A percentile compares a stretch with the other conserved stretches of the same genome.
Evolutionary conservation across 345 rosid genomes (phyloP).

Genomic region (Raphanus sativus): DNA sequence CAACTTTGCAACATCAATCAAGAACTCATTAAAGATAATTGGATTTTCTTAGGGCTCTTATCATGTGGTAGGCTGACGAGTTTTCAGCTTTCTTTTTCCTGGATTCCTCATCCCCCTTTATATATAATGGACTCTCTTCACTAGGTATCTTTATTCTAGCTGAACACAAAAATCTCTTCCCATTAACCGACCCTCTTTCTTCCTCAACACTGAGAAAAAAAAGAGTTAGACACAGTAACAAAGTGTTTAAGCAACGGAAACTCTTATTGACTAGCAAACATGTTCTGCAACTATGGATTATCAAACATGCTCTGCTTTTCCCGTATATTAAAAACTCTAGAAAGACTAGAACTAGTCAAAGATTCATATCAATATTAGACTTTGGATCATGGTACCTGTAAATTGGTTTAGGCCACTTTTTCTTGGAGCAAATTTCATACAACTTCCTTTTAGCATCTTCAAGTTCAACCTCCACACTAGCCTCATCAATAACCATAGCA

Average conservation of each 20-base stretch:
- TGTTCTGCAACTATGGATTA: not conserved
- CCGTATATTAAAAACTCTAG: not conserved
- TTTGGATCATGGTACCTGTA: constrained; percentile 46
- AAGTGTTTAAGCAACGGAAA: not conserved
- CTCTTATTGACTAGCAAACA: not conserved
- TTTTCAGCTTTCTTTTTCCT: constrained; percentile 62
- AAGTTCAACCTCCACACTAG: constrained; percentile 37
- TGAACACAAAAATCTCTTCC: constrained; percentile 52
- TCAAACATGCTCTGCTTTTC: not conserved
- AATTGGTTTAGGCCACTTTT: constrained; percentile 66
- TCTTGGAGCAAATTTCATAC: constrained; percentile 53
- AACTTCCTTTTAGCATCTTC: constrained; percentile 64
- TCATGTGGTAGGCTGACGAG: constrained; percentile 68
- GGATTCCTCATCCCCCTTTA: constrained; percentile 51
- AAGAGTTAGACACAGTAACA: constrained; percentile 4
- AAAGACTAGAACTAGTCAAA: not conserved
- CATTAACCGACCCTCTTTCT: constrained; percentile 52
- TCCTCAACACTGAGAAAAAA: constrained; percentile 51
- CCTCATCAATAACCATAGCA: constrained; percentile 25
- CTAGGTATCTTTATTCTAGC: constrained; percentile 51
- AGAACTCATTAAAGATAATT: constrained; percentile 35
- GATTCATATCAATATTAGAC: not conserved
- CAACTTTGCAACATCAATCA: constrained; percentile 14
- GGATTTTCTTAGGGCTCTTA: constrained; percentile 43
- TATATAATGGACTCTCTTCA: constrained; percentile 35